Percentiles rank a stretch among this genome's conserved stretches.
These are phyloP conservation scores for Posidonia oceanica DNA, from an alignment of 116 monocot species.

Conservation along the genomic window DNA sequence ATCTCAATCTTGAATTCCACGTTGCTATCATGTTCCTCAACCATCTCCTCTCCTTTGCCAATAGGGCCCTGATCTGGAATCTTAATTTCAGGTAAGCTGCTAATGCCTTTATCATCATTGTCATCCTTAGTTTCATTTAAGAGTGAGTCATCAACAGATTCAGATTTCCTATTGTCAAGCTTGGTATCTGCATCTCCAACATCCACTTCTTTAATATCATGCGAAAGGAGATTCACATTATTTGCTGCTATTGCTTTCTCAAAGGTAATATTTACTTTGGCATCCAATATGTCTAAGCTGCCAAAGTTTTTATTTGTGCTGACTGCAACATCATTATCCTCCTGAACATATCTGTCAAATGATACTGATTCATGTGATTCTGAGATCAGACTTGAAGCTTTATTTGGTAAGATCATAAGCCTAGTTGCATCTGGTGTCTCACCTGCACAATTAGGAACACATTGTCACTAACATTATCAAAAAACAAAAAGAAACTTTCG, in stretches of 20 bases:
- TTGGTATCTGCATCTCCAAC: background rate
- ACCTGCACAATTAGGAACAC: background rate
- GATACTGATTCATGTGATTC: constrained; percentile 1
- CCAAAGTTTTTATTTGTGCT: constrained; percentile 1
- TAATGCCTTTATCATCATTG: background rate
- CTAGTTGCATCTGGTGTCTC: background rate
- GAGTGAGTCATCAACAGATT: background rate
- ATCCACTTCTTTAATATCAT: background rate
- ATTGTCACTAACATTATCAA: no score
- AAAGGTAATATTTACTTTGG: background rate
- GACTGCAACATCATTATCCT: background rate
- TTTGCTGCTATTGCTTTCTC: background rate
- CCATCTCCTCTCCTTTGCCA: background rate
- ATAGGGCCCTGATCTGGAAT: background rate
- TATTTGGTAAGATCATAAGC: background rate
- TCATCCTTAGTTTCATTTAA: background rate
- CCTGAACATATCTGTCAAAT: background rate
- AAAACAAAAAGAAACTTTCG: background rate
- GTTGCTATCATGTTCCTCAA: background rate
- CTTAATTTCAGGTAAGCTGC: background rate
- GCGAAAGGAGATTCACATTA: background rate
- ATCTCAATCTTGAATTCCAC: background rate
- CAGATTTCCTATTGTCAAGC: background rate
- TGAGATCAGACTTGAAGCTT: background rate
- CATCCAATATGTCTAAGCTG: background rate